Evolutionary conservation across 331 rosid genomes (phyloP).

Genomic region (Pyrus hybrid): DNA sequence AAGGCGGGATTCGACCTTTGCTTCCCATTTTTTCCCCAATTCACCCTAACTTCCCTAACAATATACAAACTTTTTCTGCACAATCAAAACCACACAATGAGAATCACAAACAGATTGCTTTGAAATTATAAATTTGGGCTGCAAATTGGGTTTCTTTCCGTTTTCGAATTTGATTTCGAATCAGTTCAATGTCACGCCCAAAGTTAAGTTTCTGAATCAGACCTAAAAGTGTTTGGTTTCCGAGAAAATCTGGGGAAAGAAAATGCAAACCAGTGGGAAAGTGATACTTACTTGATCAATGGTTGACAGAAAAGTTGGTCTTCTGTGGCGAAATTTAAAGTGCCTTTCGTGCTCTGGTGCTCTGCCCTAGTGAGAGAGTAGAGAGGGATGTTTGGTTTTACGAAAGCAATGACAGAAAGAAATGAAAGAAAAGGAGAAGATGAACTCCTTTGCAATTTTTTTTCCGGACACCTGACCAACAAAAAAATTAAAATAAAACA

Average conservation of each 20-base stretch:
- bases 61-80: neutral
- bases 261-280: neutral
- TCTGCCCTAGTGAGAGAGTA: neutral
- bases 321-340: neutral
- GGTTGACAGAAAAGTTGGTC: neutral
- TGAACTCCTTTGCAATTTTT: neutral
- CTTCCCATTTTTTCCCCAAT: slow-evolving; percentile 57
- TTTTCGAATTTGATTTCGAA: neutral
- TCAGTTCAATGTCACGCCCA: neutral
- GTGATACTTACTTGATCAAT: neutral
- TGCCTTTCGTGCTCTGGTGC: neutral
- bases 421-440: neutral
- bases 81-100: slow-evolving; percentile 4
- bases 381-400: neutral
- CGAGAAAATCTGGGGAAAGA: neutral
- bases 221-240: neutral
- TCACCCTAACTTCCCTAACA: neutral
- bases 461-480: no score
- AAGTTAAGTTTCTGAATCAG: neutral
- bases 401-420: neutral
- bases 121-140: neutral
- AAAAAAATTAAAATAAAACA: no score
- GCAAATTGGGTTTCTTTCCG: neutral
- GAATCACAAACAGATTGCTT: neutral
- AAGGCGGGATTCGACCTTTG: slow-evolving; percentile 80